Evolutionary conservation across 805 yeast genomes (phyloP), one percentile per base, ranked within the genome.

Genomic region (Danielozyma ontarioensis): DNA sequence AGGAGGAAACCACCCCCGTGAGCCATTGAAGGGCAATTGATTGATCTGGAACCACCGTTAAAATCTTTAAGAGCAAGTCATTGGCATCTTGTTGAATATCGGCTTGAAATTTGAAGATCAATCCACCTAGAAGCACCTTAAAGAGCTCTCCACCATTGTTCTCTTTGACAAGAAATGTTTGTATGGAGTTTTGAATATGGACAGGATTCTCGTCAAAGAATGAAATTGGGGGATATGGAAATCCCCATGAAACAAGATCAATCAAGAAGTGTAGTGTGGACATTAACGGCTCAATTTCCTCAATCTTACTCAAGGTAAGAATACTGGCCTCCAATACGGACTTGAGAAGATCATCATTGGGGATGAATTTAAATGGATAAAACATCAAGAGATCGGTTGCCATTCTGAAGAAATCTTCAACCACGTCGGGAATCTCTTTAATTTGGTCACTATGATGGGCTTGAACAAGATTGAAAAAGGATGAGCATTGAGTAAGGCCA

Each of bases 391-490:
- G 64, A 51, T 87, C 95, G 41, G 73, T 68, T 61, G 81, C 69
- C 83, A 86, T 80, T 41, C 89, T 67, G 70, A 80, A 85, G 53
- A 80, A 89, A 62, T 89, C 96, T 59, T 90, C 96, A 29, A 88
- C 67, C 19, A 84, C 69, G 54, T 87, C 95, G 3, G 85, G 79
- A 27, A 64, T 59, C 25, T 60, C 57, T 32, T 61, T 57, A 28
- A 70, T 42, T 31, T 59, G 64, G 18, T 54, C 42, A n/a, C 41
- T 29, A 19, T 15, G 13, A 36, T 34, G 41, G 27, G 31, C 17
- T 45, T 41, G 31, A 48, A 43, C 42, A 74, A 62, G 17, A 67
- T 62, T 53, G 39, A 81, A 73, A 45, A 83, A 80, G n/a, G 73
- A 62, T 6, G 61, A 50, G 38, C 80, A 64, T 55, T 85, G 95